Conservation (phyloP, 108 stramenopile species). For the Chaetoceros tenuissimus region DNA sequence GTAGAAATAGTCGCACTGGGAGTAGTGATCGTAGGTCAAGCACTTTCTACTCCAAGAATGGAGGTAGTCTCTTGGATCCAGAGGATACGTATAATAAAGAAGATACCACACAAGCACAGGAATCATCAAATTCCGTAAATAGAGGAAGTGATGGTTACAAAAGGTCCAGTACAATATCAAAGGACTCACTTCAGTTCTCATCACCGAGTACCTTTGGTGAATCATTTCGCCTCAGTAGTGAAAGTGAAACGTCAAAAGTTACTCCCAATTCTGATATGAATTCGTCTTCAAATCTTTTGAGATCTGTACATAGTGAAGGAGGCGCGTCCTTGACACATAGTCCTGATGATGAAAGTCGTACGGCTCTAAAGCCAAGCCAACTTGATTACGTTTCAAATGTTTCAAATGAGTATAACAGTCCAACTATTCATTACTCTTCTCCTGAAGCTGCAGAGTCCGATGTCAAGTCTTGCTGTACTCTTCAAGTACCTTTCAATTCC, state of each 20-base stretch:
- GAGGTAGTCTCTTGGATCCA: not conserved
- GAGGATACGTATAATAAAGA: not conserved
- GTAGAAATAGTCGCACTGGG: not conserved
- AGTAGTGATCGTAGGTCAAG: not conserved
- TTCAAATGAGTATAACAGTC: not conserved
- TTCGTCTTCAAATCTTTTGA: not conserved
- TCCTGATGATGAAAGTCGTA: not conserved
- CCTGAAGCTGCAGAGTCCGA: no score
- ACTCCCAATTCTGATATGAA: not conserved
- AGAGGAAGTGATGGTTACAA: no score
- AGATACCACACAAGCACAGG: no score
- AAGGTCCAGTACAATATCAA: not conserved
- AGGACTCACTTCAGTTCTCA: not conserved
- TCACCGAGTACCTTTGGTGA: not conserved
- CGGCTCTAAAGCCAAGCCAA: not conserved
- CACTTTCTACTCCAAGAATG: not conserved
- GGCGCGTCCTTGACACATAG: not conserved
- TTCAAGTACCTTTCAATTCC: no score
- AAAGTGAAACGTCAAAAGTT: not conserved
- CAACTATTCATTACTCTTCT: no score
- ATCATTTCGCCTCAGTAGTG: not conserved
- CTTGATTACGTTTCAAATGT: not conserved
- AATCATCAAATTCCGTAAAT: no score
- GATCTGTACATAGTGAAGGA: not conserved
- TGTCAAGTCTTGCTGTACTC: no score